Evolutionary conservation across 2,329 filamentous ascomycete genomes (phyloP).

Genomic region (Elsinoe arachidis): DNA sequence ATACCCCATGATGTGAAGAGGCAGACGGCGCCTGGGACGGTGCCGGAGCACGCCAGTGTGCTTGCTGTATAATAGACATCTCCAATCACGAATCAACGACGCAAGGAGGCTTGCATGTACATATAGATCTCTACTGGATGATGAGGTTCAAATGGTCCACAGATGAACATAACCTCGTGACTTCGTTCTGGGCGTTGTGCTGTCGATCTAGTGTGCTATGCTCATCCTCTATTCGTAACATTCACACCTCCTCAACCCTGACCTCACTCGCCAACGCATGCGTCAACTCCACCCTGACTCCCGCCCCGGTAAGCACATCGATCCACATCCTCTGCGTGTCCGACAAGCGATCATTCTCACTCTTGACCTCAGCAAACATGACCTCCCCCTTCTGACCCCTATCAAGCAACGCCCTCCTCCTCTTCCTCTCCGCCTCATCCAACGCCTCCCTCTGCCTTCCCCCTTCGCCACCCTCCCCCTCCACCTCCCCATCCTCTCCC

Average conservation of each 20-base stretch:
- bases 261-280: constrained; percentile 54
- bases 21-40: constrained; percentile 21
- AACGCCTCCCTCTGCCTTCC: constrained; percentile 13
- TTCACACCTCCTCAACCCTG: constrained; percentile 17
- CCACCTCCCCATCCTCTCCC: constrained; percentile 11
- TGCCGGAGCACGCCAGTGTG: constrained; percentile 21
- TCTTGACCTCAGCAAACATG: constrained; percentile 42
- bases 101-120: not conserved
- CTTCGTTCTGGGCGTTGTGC: not conserved
- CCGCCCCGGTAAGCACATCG: constrained; percentile 78
- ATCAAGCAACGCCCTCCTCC: constrained; percentile 1
- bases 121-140: not conserved
- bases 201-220: not conserved
- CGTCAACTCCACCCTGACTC: constrained; percentile 76
- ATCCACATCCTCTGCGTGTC: constrained; percentile 97
- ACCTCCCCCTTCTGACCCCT: constrained; percentile 22
- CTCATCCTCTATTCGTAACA: not conserved
- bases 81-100: not conserved
- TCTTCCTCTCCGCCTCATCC: constrained; percentile 15
- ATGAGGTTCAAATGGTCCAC: no score
- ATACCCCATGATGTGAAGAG: constrained; percentile 22
- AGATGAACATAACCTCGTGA: not conserved
- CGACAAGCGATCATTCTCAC: constrained; percentile 77
- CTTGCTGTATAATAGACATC: constrained; percentile 18
- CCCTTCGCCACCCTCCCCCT: constrained; percentile 16